phyloP scores from a whole-genome alignment of 2,329 filamentous ascomycete species.

The Ambrosiella cleistominuta region DNA sequence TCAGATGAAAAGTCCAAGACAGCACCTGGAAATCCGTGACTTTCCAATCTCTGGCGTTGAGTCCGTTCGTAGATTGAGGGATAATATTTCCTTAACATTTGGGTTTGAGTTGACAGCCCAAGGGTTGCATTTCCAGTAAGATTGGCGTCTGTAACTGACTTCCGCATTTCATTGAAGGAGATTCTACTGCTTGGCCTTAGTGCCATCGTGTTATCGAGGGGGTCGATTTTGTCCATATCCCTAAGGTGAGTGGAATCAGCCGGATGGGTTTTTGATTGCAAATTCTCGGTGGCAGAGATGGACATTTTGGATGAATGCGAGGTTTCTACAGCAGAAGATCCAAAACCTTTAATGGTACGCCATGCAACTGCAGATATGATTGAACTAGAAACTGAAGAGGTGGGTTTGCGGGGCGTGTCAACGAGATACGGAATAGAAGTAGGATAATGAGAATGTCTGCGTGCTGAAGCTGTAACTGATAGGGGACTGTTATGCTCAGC shows the following conservation, averaged over 20 bases:
- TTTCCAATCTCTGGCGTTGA: slow-evolving; percentile 13
- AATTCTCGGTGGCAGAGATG: neutral
- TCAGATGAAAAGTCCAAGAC: slow-evolving; percentile 10
- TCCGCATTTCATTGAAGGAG: neutral
- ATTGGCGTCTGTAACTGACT: neutral
- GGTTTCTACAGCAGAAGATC: slow-evolving; percentile 1
- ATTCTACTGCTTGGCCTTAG: slow-evolving; percentile 14
- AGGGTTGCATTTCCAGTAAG: too few species aligned
- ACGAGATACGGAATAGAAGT: neutral
- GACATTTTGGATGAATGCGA: slow-evolving; percentile 2
- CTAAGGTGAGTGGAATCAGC: neutral
- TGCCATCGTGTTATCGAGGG: slow-evolving; percentile 19
- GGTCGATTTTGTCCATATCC: slow-evolving; percentile 8
- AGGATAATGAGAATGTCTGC: slow-evolving; percentile 4
- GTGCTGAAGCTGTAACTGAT: slow-evolving; percentile 1
- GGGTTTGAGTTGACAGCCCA: slow-evolving; percentile 17
- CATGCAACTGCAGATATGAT: slow-evolving; percentile 5
- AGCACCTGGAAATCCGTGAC: neutral
- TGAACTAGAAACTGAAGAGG: neutral
- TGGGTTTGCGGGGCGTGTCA: neutral
- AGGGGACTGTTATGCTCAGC: slow-evolving; percentile 3
- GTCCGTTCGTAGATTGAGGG: slow-evolving; percentile 39
- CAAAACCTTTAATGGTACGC: slow-evolving; percentile 10
- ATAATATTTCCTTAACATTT: slow-evolving; percentile 46
- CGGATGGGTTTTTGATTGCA: neutral